Conservation (phyloP, 257 asterid species). For the Leonotis leonurus region DNA sequence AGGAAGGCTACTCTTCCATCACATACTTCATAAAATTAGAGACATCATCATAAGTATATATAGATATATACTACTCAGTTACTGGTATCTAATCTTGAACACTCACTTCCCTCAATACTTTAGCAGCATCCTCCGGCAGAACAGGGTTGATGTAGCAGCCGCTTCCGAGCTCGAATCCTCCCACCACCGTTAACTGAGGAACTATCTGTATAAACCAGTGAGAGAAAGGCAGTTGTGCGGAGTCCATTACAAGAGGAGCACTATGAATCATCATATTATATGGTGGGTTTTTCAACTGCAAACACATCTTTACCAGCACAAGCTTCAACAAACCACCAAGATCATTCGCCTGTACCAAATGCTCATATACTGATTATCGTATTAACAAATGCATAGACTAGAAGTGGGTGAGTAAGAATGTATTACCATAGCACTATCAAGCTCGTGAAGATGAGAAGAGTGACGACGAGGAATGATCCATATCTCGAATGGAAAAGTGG, state of each 20-base stretch:
- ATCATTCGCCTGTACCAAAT: conserved; percentile 57
- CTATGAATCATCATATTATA: conserved; percentile 73
- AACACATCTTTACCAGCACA: conserved; percentile 57
- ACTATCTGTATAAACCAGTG: conserved; percentile 93
- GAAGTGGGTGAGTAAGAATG: neutral
- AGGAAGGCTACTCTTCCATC: too few species aligned
- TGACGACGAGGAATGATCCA: conserved; percentile 88
- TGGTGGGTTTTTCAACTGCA: conserved; percentile 83
- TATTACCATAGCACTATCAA: conserved; percentile 59
- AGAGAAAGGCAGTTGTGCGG: conserved; percentile 34
- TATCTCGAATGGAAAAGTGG: conserved; percentile 75
- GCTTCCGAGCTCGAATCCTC: conserved; percentile 75
- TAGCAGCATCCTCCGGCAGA: conserved; percentile 92
- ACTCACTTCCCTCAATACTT: conserved; percentile 60
- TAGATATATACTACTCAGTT: neutral
- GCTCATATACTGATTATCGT: neutral
- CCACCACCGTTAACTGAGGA: conserved; percentile 66
- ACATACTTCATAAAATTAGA: too few species aligned
- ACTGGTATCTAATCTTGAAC: conserved; percentile 15
- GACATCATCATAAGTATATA: too few species aligned
- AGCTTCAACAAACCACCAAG: conserved; percentile 78
- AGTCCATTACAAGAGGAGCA: conserved; percentile 44
- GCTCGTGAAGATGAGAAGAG: conserved; percentile 69
- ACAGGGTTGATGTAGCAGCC: conserved; percentile 92
- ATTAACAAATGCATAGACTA: neutral